These are phyloP conservation scores for Fusarium nodosum DNA, from an alignment of 2,329 filamentous ascomycete genomes.

Conservation along the genomic window DNA sequence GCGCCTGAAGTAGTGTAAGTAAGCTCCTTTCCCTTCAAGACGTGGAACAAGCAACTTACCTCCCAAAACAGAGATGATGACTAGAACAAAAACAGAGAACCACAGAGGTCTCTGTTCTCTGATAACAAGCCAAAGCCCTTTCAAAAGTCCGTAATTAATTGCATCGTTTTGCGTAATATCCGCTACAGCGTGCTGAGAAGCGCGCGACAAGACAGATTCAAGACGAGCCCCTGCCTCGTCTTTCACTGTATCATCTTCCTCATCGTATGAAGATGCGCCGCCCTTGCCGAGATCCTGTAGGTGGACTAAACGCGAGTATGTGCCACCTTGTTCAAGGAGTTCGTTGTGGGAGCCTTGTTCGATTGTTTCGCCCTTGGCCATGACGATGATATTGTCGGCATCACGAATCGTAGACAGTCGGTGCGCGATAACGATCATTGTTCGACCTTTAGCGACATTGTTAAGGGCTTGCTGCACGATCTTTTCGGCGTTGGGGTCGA, in stretches of 20 bases:
- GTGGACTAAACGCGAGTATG: constrained; percentile 66
- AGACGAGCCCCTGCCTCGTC: constrained; percentile 56
- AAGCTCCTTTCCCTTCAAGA: background rate
- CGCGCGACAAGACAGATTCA: constrained; percentile 39
- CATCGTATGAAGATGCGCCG: constrained; percentile 17
- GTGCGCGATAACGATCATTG: constrained; percentile 76
- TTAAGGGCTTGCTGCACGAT: constrained; percentile 70
- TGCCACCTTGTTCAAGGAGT: constrained; percentile 62
- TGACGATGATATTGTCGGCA: constrained; percentile 75
- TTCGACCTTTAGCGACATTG: constrained; percentile 67
- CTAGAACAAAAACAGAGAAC: constrained; percentile 37
- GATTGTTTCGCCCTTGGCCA: constrained; percentile 69
- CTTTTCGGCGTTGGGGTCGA: constrained; percentile 61
- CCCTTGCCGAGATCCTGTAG: constrained; percentile 57
- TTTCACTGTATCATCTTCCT: constrained; percentile 48
- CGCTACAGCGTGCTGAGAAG: constrained; percentile 43
- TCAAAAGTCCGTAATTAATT: constrained; percentile 47
- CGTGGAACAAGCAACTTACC: constrained; percentile 39
- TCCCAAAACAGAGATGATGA: constrained; percentile 48
- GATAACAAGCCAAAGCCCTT: constrained; percentile 51
- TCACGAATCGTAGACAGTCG: constrained; percentile 70
- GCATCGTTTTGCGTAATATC: constrained; percentile 19
- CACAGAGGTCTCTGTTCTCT: constrained; percentile 52
- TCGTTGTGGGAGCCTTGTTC: constrained; percentile 74
- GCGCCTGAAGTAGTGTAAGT: constrained; percentile 47